phyloP scores from a whole-genome alignment of 108 stramenopile genomes.

The Pseudonitzschia multistriata region DNA sequence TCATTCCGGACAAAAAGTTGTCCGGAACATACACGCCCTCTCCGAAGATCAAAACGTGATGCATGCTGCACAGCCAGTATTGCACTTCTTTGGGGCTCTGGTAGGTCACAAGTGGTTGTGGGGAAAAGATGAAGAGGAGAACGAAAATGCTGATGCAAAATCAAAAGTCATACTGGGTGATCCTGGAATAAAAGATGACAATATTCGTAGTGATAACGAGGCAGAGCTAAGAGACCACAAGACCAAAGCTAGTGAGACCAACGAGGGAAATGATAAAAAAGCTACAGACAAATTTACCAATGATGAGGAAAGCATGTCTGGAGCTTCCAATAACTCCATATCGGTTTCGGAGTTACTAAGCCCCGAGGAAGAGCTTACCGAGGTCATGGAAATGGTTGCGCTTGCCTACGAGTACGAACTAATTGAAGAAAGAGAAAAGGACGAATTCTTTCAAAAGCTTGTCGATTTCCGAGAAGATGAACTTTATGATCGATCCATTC shows the following conservation, averaged over 20 bases:
- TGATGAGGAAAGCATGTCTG: not conserved
- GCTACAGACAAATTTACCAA: not conserved
- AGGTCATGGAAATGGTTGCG: slow-evolving; percentile 28
- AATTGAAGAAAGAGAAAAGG: slow-evolving; percentile 22
- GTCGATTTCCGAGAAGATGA: slow-evolving; percentile 12
- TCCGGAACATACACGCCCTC: slow-evolving; percentile 25
- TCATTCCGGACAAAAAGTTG: slow-evolving; percentile 29
- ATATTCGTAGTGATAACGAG: not conserved
- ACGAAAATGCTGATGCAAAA: not conserved
- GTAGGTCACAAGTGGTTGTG: slow-evolving; percentile 34
- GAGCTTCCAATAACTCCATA: not conserved
- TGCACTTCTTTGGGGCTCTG: not conserved
- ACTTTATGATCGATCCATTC: slow-evolving; percentile 5
- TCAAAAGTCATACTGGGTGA: not conserved
- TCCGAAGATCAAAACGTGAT: slow-evolving; percentile 27
- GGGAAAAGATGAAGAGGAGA: slow-evolving; percentile 18
- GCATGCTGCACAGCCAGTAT: slow-evolving; percentile 16
- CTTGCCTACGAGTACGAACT: slow-evolving; percentile 22
- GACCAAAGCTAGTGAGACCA: not conserved
- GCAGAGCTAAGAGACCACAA: not conserved
- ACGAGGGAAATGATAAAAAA: not conserved
- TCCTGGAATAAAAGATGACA: too few species aligned
- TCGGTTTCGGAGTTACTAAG: not conserved
- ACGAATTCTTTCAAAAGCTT: slow-evolving; percentile 16
- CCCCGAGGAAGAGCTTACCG: slow-evolving; percentile 17